Percentiles rank a stretch among this genome's conserved stretches.
Conservation (phyloP, 192 early-diverging fungal genomes). For the Rhizoclosmatium globosum region DNA sequence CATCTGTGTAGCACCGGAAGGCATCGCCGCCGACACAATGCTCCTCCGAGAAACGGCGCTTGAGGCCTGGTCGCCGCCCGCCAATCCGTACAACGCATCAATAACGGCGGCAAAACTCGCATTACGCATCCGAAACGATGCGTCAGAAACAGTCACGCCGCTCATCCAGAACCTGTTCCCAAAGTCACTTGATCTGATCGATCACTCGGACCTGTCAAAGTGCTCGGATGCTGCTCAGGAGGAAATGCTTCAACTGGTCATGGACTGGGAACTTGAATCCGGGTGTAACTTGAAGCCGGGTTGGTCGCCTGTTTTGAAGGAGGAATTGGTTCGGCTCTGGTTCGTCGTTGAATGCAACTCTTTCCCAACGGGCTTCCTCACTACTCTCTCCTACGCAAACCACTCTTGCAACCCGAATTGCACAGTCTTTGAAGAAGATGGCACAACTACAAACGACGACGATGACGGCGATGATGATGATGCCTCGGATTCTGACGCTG, state of each 20-base stretch:
- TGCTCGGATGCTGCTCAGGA: no score
- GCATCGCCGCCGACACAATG: background rate
- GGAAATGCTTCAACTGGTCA: no score
- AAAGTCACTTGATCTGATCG: no score
- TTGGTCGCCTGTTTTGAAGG: no score
- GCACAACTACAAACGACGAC: background rate
- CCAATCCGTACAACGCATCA: no score
- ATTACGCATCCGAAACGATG: no score
- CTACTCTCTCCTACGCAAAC: conserved; percentile 25
- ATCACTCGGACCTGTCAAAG: no score
- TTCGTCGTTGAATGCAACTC: conserved; percentile 35
- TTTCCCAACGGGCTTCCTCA: conserved; percentile 30
- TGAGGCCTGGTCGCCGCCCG: background rate
- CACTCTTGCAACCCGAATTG: conserved; percentile 36
- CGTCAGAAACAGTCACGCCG: no score
- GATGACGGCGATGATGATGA: background rate
- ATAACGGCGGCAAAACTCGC: no score
- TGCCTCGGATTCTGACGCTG: background rate
- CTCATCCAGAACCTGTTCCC: no score
- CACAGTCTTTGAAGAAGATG: background rate
- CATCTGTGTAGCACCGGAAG: background rate
- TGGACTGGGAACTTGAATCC: no score
- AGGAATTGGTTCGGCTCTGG: conserved; percentile 7
- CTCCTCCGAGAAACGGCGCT: background rate
- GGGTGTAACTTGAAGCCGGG: no score